Conservation (phyloP, 2,329 filamentous ascomycete species). For the Orbilia oligospora region DNA sequence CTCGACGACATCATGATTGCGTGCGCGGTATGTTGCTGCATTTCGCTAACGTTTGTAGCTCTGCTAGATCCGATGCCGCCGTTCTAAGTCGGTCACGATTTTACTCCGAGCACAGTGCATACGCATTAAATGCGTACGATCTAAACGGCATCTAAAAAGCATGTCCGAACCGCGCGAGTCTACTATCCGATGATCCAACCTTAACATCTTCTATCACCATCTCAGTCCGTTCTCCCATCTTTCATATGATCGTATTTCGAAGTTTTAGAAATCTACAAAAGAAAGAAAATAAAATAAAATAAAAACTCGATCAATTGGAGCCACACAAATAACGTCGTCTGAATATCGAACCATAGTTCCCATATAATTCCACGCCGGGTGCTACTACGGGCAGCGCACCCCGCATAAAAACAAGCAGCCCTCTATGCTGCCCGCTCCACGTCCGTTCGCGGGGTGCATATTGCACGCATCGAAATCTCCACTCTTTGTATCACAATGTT, state of each 20-base stretch:
- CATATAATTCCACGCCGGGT: constrained; percentile 10
- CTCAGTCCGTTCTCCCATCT: constrained; percentile 1
- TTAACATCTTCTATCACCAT: constrained; percentile 3
- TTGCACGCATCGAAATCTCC: constrained; percentile 61
- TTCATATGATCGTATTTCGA: not conserved
- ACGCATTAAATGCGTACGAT: not conserved
- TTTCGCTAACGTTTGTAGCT: constrained; percentile 32
- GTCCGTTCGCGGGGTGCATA: constrained; percentile 58
- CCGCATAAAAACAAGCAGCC: constrained; percentile 9
- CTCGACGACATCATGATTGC: constrained; percentile 6
- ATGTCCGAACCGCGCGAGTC: constrained; percentile 44
- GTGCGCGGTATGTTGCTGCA: constrained; percentile 9
- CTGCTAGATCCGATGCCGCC: constrained; percentile 41
- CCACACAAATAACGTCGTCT: not conserved
- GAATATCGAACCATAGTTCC: constrained; percentile 2
- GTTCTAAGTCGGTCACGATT: constrained; percentile 21
- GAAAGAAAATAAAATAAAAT: not conserved
- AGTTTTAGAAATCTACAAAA: not conserved
- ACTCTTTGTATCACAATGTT: constrained; percentile 59
- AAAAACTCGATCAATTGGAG: constrained; percentile 6
- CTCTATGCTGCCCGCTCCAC: constrained; percentile 56
- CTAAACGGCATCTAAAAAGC: constrained; percentile 14
- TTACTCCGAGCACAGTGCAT: not conserved
- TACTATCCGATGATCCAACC: constrained; percentile 47
- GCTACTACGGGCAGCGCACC: constrained; percentile 13